Percentiles rank a stretch among this genome's conserved stretches.
phyloP scores from a whole-genome alignment of 441 rosid species.

The Adansonia gregorii region DNA sequence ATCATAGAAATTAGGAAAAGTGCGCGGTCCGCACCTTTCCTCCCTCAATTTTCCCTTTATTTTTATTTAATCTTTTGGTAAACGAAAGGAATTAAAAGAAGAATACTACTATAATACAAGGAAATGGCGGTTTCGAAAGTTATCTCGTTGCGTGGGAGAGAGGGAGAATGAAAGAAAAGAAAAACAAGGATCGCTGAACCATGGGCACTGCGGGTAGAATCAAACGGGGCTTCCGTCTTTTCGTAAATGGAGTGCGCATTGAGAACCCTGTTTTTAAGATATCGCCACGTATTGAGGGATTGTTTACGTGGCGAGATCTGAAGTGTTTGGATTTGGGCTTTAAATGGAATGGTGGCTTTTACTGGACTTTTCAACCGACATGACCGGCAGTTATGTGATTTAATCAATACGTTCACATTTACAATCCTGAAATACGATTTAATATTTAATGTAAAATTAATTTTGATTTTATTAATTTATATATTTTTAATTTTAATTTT shows the following conservation, averaged over 20 bases:
- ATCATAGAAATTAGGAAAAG: constrained; percentile 19
- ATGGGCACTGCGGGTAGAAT: constrained; percentile 21
- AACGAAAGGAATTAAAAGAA: not conserved
- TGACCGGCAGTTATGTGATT: not conserved
- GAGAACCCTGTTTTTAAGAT: not conserved
- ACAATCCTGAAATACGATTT: too few species aligned
- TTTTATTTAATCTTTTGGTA: not conserved
- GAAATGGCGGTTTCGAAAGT: constrained; percentile 16
- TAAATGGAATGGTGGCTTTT: not conserved
- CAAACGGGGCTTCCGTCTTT: constrained; percentile 5
- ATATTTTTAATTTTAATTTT: too few species aligned
- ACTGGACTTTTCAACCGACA: not conserved
- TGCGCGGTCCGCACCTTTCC: constrained; percentile 25
- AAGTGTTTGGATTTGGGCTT: not conserved
- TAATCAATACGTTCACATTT: too few species aligned
- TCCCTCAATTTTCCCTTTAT: not conserved
- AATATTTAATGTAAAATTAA: too few species aligned
- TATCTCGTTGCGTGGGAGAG: not conserved
- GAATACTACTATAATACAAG: not conserved
- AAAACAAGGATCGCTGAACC: not conserved
- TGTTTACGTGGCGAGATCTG: constrained; percentile 21
- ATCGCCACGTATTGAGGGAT: constrained; percentile 24
- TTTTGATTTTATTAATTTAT: too few species aligned
- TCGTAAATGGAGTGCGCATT: constrained; percentile 21
- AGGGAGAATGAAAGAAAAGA: not conserved